Percentiles rank a stretch among this genome's conserved stretches.
These are phyloP conservation scores for Kurtzmaniella cleridarum DNA, from an alignment of 805 yeast genomes.

Conservation along the genomic window DNA sequence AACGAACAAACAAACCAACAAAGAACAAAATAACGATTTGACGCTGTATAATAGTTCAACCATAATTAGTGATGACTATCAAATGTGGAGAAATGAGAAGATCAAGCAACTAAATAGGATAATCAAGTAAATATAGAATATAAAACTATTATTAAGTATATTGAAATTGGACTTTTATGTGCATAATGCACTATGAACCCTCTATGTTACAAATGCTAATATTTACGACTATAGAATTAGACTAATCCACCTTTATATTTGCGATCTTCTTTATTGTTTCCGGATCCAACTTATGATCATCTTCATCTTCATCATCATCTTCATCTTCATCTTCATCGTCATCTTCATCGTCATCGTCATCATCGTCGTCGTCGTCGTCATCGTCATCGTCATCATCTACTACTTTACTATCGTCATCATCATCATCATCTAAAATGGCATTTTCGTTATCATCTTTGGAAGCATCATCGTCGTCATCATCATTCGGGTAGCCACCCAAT, in stretches of 20 bases:
- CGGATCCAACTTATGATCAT: conserved; percentile 6
- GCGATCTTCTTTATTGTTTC: neutral
- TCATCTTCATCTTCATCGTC: conserved; percentile 31
- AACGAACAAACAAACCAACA: neutral
- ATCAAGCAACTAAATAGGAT: conserved; percentile 19
- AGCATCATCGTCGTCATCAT: conserved; percentile 45
- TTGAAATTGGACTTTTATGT: too few relatives aligned
- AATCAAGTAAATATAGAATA: conserved; percentile 1
- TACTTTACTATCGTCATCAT: conserved; percentile 21
- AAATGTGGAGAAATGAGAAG: conserved; percentile 34
- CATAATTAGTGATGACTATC: conserved; percentile 35
- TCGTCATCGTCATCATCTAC: conserved; percentile 28
- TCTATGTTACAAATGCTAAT: conserved; percentile 2
- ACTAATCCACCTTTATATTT: conserved; percentile 1
- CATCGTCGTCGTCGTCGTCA: conserved; percentile 38
- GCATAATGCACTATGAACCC: neutral
- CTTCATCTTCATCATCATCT: conserved; percentile 14
- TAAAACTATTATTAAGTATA: neutral
- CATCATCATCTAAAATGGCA: conserved; percentile 22
- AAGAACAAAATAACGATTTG: conserved; percentile 7
- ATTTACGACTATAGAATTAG: neutral
- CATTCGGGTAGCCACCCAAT: conserved; percentile 50
- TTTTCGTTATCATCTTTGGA: conserved; percentile 29
- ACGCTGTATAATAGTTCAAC: conserved; percentile 28
- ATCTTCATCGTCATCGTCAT: conserved; percentile 42